These are phyloP conservation scores for Colletotrichum paranaense DNA, from an alignment of 2,329 filamentous ascomycete genomes.

Conservation along the genomic window DNA sequence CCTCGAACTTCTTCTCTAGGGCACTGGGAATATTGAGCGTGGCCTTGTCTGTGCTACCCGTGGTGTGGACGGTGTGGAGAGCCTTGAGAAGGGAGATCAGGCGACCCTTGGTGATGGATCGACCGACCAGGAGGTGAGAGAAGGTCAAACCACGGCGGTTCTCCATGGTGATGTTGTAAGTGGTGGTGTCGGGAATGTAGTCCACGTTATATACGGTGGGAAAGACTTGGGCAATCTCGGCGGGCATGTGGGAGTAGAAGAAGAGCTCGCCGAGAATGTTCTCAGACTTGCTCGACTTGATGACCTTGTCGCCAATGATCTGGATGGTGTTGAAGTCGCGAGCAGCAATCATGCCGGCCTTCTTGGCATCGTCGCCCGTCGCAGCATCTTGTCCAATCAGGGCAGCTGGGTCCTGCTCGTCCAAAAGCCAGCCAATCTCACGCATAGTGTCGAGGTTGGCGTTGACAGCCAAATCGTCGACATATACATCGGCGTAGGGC, in stretches of 20 bases:
- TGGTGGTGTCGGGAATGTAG: conserved; percentile 40
- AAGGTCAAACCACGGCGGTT: conserved; percentile 42
- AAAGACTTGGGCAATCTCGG: conserved; percentile 38
- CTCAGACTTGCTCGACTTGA: conserved; percentile 45
- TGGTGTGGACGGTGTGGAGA: conserved; percentile 41
- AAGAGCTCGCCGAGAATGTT: conserved; percentile 46
- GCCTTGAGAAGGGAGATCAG: conserved; percentile 40
- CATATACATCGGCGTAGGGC: conserved; percentile 45
- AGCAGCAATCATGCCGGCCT: conserved; percentile 42
- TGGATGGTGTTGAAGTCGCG: conserved; percentile 46
- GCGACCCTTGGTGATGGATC: conserved; percentile 44
- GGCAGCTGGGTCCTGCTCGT: conserved; percentile 37
- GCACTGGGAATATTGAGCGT: conserved; percentile 38
- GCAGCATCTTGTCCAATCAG: conserved; percentile 32
- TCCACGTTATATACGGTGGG: conserved; percentile 42
- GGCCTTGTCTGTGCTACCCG: conserved; percentile 34
- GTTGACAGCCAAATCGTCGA: conserved; percentile 43
- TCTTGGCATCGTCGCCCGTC: conserved; percentile 37
- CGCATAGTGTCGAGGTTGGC: conserved; percentile 43
- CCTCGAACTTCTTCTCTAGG: conserved; percentile 39
- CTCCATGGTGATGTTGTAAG: conserved; percentile 45
- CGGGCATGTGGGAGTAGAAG: conserved; percentile 46
- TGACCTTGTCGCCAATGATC: conserved; percentile 43
- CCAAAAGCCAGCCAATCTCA: conserved; percentile 45
- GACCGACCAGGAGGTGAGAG: conserved; percentile 44